phyloP scores from a whole-genome alignment of 108 stramenopile species.

The Craspedostauros australis region DNA sequence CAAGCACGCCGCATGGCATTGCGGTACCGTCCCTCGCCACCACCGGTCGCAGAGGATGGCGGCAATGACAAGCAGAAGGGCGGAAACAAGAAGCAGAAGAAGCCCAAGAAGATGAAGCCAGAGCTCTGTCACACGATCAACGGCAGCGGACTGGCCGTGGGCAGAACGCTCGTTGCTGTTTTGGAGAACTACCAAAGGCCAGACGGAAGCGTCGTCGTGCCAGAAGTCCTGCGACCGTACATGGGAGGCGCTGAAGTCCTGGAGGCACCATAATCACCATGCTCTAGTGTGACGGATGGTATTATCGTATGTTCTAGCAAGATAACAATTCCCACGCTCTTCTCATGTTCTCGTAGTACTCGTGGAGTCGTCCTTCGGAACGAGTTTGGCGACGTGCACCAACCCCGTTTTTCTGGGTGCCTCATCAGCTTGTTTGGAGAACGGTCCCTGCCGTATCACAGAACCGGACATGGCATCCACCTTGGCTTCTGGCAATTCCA shows the following conservation, averaged over 20 bases:
- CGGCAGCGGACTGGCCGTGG: conserved; percentile 96
- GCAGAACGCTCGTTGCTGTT: conserved; percentile 92
- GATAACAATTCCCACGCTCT: no score
- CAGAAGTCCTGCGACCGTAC: conserved; percentile 88
- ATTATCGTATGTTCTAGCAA: no score
- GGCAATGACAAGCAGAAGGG: conserved; percentile 14
- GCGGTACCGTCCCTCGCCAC: conserved; percentile 74
- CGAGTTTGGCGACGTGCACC: no score
- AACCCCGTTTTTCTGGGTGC: no score
- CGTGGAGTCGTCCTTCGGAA: no score
- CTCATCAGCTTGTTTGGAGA: no score
- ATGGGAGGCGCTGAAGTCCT: conserved; percentile 82
- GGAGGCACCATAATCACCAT: conserved; percentile 13
- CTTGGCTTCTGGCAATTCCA: no score
- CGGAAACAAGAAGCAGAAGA: conserved; percentile 53
- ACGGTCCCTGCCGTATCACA: no score
- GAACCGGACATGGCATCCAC: no score
- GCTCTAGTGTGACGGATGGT: no score
- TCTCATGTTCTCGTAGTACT: no score
- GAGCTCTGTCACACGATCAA: conserved; percentile 95
- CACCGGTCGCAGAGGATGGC: conserved; percentile 17
- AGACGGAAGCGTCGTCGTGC: conserved; percentile 85
- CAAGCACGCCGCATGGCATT: conserved; percentile 94
- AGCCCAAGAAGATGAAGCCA: conserved; percentile 74
- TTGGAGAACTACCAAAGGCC: conserved; percentile 96